Evolutionary conservation across 2,329 filamentous ascomycete genomes (phyloP).

Genomic region (Epichloe coenophiala): DNA sequence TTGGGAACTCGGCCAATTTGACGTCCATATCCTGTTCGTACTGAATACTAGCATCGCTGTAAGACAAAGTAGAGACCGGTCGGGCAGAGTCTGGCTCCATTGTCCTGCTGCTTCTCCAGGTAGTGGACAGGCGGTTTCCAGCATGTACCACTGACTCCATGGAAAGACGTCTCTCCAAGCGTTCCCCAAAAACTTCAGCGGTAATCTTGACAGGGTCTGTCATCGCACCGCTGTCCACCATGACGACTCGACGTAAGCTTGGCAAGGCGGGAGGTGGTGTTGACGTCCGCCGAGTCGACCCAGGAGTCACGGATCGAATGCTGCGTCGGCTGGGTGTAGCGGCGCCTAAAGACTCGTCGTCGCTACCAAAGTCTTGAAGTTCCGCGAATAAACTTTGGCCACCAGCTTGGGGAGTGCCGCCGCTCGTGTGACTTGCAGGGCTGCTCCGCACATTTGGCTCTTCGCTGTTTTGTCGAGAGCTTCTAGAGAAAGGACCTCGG

Average conservation of each 20-base stretch:
- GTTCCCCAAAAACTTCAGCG: slow-evolving; percentile 6
- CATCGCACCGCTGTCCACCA: slow-evolving; percentile 49
- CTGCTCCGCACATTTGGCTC: slow-evolving; percentile 45
- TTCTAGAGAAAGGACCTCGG: slow-evolving; percentile 45
- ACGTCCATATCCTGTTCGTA: slow-evolving; percentile 36
- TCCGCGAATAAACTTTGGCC: slow-evolving; percentile 83
- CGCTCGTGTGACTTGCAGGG: slow-evolving; percentile 41
- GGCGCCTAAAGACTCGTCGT: slow-evolving; percentile 55
- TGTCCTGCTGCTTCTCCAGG: slow-evolving; percentile 14
- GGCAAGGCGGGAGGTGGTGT: slow-evolving; percentile 38
- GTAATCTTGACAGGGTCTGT: slow-evolving; percentile 40
- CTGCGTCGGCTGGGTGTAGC: slow-evolving; percentile 42
- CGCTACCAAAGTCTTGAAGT: slow-evolving; percentile 64
- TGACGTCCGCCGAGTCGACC: slow-evolving; percentile 27
- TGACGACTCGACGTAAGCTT: slow-evolving; percentile 34
- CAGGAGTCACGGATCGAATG: slow-evolving; percentile 33
- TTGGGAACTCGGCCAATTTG: slow-evolving; percentile 40
- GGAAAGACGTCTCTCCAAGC: slow-evolving; percentile 22
- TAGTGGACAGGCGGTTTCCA: slow-evolving; percentile 11
- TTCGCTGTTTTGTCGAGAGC: slow-evolving; percentile 48
- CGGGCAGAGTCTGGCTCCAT: slow-evolving; percentile 20
- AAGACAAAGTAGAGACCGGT: slow-evolving; percentile 33
- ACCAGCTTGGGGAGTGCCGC: slow-evolving; percentile 37
- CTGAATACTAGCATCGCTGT: slow-evolving; percentile 40
- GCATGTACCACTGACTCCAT: slow-evolving; percentile 27